These are phyloP conservation scores for Lasiodiplodia sp. DNA, from an alignment of 2,329 filamentous ascomycete species.

Conservation along the genomic window DNA sequence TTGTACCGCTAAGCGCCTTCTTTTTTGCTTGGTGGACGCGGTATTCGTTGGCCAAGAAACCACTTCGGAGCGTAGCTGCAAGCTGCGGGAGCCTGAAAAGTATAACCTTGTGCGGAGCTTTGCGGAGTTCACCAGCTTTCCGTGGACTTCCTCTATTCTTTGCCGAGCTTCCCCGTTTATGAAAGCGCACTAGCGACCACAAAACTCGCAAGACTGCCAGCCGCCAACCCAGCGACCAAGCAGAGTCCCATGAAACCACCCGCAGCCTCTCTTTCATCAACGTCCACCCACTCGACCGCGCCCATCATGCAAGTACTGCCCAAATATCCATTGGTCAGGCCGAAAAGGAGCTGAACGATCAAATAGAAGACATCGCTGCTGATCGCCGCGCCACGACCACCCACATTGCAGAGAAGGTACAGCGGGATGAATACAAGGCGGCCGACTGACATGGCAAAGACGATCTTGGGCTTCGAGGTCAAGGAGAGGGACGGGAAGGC, in stretches of 20 bases:
- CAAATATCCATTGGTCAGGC: constrained; percentile 85
- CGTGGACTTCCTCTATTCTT: not conserved
- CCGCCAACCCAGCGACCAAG: constrained; percentile 82
- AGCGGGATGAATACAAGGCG: constrained; percentile 79
- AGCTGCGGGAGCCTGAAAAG: no score
- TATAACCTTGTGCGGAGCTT: no score
- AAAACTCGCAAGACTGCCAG: constrained; percentile 91
- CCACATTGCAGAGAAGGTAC: constrained; percentile 89
- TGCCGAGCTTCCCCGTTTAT: not conserved
- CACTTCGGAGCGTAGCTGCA: no score
- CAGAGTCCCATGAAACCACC: constrained; percentile 94
- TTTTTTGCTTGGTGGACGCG: no score
- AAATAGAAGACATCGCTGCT: constrained; percentile 89
- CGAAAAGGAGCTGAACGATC: constrained; percentile 82
- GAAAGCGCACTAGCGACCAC: constrained; percentile 57
- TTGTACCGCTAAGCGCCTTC: no score
- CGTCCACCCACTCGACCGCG: constrained; percentile 79
- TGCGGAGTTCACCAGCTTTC: no score
- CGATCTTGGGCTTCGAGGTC: constrained; percentile 66
- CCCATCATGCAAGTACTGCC: constrained; percentile 92
- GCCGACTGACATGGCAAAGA: constrained; percentile 72
- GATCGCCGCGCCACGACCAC: constrained; percentile 74
- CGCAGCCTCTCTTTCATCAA: constrained; percentile 83
- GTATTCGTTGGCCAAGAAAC: no score
- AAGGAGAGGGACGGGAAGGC: constrained; percentile 63